Evolutionary conservation across 129 eudicot genomes (phyloP), one percentile per base, ranked within the genome.

Genomic region (Artemisia argyi): DNA sequence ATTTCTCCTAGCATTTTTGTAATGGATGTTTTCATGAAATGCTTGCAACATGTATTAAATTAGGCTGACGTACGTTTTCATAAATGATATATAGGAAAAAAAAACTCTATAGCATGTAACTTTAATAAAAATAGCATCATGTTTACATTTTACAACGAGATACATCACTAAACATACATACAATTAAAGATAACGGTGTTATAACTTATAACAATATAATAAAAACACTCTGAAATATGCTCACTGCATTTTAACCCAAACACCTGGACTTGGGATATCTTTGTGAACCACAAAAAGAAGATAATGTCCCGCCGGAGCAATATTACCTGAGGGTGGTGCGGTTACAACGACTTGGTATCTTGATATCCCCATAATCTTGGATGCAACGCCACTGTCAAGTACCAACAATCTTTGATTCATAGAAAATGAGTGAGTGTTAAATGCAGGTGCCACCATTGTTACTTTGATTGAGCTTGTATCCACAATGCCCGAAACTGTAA

Each of bases 361-460:
- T 0, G 83, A 72, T 15, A 26, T 82, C 2, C 88, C 92, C 3
- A 80, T 49, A 3, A 42, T 19, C 30, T 28, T 80, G 55, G 73
- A 77, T 26, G 76, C 83, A 1, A 16, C 52, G 0, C 76, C 82
- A 9, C 52, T 39, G 11, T 65, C 74, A 0, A 92, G 85, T 0
- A 82, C 79, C 67, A 92, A 14, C 48, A 89, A 55, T 58, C 97
- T 79, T 60, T 92, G 96, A 57, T 87, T 92, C 96, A 89, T 89
- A 0, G 89, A 84, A 77, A 78, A 84, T 3, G 97, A 85, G 46
- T 89, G 96, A 0, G 98, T 92, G 28, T 67, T 80, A 28, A 92
- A 89, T 0, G 95, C 44, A 15, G 98, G 98, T 53, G 88, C 65
- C 8, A 89, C 79, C 96, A 92, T 92, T 11, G 89, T 92, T 12